Conservation (phyloP, 2,329 filamentous ascomycete genomes). For the Nannizziopsis arthrosporioides region DNA sequence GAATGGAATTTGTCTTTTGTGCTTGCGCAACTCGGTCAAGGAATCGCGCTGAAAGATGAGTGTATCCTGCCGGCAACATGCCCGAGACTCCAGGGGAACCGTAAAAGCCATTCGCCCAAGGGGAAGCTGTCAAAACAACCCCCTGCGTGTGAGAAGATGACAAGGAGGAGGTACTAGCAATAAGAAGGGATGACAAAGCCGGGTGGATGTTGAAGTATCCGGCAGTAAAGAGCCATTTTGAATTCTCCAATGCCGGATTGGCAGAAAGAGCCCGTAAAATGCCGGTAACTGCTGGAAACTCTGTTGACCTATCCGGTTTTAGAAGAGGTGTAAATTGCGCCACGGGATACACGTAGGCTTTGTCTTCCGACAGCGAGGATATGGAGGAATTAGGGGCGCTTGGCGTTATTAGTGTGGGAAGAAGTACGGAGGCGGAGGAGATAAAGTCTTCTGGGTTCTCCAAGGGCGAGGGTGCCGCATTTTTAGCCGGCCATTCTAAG, state of each 20-base stretch:
- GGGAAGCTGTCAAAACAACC: conserved; percentile 82
- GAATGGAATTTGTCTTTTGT: conserved; percentile 48
- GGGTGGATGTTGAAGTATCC: conserved; percentile 97
- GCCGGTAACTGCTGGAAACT: conserved; percentile 67
- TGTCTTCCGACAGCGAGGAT: conserved; percentile 34
- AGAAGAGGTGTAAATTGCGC: conserved; percentile 80
- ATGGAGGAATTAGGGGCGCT: conserved; percentile 24
- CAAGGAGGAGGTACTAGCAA: conserved; percentile 49
- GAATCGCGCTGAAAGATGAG: conserved; percentile 72
- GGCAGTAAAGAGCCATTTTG: conserved; percentile 90
- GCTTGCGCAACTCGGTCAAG: conserved; percentile 50
- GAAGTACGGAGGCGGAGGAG: conserved; percentile 51
- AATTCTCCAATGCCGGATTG: conserved; percentile 49
- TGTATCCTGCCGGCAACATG: conserved; percentile 84
- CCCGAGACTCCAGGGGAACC: conserved; percentile 76
- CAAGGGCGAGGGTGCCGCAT: conserved; percentile 64
- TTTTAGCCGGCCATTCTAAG: conserved; percentile 62
- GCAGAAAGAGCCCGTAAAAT: conserved; percentile 58
- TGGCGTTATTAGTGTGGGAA: conserved; percentile 56
- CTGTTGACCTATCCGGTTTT: conserved; percentile 68
- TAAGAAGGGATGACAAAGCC: conserved; percentile 64
- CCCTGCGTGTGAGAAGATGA: conserved; percentile 41
- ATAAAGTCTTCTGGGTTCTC: conserved; percentile 59
- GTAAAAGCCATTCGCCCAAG: conserved; percentile 92
- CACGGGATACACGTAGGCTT: conserved; percentile 72